These are phyloP conservation scores for Macrocybe gigantea DNA, from an alignment of 768 basidiomycete species.

Conservation along the genomic window DNA sequence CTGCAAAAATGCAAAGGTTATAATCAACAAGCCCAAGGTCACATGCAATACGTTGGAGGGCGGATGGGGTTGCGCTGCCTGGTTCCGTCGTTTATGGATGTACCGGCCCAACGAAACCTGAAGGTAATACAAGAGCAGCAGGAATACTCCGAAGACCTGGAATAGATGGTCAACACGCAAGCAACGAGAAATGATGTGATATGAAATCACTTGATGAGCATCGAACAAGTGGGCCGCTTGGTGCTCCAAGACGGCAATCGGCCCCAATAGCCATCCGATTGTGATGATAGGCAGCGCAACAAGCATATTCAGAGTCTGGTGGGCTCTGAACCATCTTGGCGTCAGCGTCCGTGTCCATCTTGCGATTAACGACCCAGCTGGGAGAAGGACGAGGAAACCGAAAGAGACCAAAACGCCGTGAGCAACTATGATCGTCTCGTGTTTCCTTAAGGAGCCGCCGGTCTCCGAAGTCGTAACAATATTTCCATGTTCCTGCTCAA, in stretches of 20 bases:
- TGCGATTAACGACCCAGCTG: constrained; percentile 46
- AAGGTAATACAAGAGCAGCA: constrained; percentile 44
- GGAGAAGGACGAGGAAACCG: constrained; percentile 54
- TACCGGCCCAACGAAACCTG: constrained; percentile 49
- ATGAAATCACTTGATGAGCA: constrained; percentile 38
- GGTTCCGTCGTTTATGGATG: constrained; percentile 38
- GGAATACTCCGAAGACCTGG: constrained; percentile 46
- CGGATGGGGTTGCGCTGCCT: constrained; percentile 33
- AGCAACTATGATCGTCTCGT: constrained; percentile 40
- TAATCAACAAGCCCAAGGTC: constrained; percentile 40
- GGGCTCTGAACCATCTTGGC: constrained; percentile 50
- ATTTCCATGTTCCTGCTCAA: constrained; percentile 1
- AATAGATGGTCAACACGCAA: background rate
- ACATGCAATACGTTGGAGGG: constrained; percentile 54
- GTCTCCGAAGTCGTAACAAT: constrained; percentile 3
- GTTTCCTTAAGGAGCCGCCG: constrained; percentile 16
- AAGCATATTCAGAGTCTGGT: constrained; percentile 43
- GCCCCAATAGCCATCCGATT: constrained; percentile 43
- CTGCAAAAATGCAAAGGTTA: constrained; percentile 48
- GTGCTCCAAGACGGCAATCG: constrained; percentile 36
- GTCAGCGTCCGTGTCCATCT: constrained; percentile 49
- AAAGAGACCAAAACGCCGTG: constrained; percentile 48
- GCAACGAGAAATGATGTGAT: background rate
- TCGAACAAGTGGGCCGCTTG: constrained; percentile 38
- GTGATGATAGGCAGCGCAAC: constrained; percentile 45